Evolutionary conservation across 1,284 basidiomycete genomes (phyloP).

Genomic region (Paramarasmius palmivorus): DNA sequence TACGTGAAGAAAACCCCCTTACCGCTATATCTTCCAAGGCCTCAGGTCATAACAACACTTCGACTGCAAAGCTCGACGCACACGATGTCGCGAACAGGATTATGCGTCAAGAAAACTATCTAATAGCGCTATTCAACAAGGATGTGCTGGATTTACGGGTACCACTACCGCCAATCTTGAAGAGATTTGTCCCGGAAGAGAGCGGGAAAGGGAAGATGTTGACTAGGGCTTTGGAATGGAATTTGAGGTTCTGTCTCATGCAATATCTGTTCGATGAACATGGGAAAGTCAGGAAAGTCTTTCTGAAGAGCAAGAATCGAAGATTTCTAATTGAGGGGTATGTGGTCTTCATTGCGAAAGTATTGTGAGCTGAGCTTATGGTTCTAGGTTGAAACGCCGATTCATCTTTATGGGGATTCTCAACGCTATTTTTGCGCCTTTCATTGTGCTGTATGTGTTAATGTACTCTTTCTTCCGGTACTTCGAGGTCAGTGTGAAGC

Average conservation of each 20-base stretch:
- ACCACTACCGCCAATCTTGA: slow-evolving; percentile 66
- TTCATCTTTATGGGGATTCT: slow-evolving; percentile 96
- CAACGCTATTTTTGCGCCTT: slow-evolving; percentile 94
- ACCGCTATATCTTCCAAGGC: slow-evolving; percentile 79
- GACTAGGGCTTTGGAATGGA: slow-evolving; percentile 94
- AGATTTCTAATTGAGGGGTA: slow-evolving; percentile 82
- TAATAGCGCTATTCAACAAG: slow-evolving; percentile 97
- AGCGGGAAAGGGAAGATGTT: slow-evolving; percentile 73
- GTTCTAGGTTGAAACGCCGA: slow-evolving; percentile 72
- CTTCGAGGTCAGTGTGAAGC: slow-evolving; percentile 74
- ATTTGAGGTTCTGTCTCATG: slow-evolving; percentile 92
- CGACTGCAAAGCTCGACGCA: slow-evolving; percentile 85
- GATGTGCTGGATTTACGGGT: slow-evolving; percentile 88
- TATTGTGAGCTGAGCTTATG: slow-evolving; percentile 3
- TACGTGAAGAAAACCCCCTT: slow-evolving; percentile 88
- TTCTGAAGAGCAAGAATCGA: slow-evolving; percentile 84
- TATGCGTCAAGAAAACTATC: slow-evolving; percentile 96
- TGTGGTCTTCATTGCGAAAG: slow-evolving; percentile 26
- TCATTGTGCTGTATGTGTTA: slow-evolving; percentile 95
- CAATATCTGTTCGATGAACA: slow-evolving; percentile 89
- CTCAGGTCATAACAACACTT: slow-evolving; percentile 45
- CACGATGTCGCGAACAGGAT: slow-evolving; percentile 97
- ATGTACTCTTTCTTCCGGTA: slow-evolving; percentile 99
- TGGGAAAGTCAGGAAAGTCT: slow-evolving; percentile 88
- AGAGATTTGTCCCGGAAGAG: slow-evolving; percentile 51